Conservation (phyloP, 2,329 filamentous ascomycete species). For the Ophiocordyceps camponoti-leonardi region DNA sequence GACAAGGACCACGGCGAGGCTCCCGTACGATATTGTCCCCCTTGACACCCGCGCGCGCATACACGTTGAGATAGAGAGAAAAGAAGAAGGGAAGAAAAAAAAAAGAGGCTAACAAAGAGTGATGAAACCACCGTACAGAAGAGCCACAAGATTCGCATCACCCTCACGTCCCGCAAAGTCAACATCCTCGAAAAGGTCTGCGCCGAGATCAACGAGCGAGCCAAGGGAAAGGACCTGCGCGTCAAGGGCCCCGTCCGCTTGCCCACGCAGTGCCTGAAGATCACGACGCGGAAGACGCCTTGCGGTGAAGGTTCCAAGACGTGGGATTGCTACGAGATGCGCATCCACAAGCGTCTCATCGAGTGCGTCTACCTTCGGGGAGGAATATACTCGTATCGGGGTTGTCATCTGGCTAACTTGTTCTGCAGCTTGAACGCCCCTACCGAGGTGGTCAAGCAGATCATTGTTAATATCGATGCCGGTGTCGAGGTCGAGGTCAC, state of each 20-base stretch:
- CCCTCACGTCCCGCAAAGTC: constrained; percentile 89
- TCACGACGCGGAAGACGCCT: constrained; percentile 97
- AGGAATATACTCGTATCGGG: too few species aligned
- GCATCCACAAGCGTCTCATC: constrained; percentile 97
- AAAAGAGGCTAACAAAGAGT: neutral
- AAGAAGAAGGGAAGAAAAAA: neutral
- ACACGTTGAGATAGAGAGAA: neutral
- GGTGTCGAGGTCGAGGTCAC: constrained; percentile 89
- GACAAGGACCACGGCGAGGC: constrained; percentile 89
- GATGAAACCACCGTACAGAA: constrained; percentile 33
- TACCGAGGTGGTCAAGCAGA: constrained; percentile 93
- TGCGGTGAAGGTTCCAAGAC: constrained; percentile 99
- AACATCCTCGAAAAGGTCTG: constrained; percentile 94
- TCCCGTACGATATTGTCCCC: constrained; percentile 44
- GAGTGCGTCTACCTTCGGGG: constrained; percentile 49
- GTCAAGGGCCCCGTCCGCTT: constrained; percentile 98
- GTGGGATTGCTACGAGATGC: constrained; percentile 98
- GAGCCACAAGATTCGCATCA: constrained; percentile 98
- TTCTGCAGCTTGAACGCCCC: constrained; percentile 68
- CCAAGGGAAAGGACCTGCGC: constrained; percentile 94
- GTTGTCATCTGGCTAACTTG: neutral
- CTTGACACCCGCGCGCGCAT: neutral
- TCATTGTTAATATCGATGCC: constrained; percentile 91
- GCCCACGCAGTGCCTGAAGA: constrained; percentile 91
- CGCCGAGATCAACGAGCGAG: constrained; percentile 94